Evolutionary conservation across 2,329 filamentous ascomycete genomes (phyloP).

Genomic region (Leptographium lundbergii): DNA sequence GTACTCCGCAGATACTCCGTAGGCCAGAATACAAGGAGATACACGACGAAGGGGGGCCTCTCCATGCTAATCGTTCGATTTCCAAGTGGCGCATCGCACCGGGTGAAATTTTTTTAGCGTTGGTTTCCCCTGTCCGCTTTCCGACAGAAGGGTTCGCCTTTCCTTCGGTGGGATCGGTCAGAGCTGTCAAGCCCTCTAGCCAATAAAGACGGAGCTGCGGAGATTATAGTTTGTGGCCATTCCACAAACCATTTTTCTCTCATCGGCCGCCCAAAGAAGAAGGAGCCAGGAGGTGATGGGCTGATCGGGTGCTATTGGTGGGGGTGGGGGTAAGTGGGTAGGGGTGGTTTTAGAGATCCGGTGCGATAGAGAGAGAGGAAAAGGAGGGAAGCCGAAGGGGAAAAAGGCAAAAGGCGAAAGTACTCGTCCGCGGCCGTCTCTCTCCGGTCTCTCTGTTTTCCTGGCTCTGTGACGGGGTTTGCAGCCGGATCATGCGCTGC

Average conservation of each 20-base stretch:
- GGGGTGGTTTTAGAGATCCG: neutral
- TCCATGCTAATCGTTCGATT: slow-evolving; percentile 4
- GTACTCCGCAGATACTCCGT: too few species aligned
- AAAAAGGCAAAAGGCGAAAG: neutral
- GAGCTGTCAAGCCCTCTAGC: neutral
- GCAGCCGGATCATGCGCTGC: neutral
- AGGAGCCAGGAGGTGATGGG: slow-evolving; percentile 1
- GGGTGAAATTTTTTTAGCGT: neutral
- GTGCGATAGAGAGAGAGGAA: neutral
- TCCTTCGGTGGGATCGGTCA: neutral
- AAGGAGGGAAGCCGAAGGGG: neutral
- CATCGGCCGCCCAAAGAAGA: neutral
- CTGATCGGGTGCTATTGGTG: slow-evolving; percentile 4
- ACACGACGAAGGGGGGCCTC: neutral
- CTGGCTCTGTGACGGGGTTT: neutral
- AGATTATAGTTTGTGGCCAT: slow-evolving; percentile 1
- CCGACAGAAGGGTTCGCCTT: slow-evolving; percentile 1
- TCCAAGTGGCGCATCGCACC: slow-evolving; percentile 2
- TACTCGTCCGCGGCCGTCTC: neutral
- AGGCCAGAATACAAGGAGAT: neutral
- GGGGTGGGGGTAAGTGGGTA: neutral
- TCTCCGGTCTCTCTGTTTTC: neutral
- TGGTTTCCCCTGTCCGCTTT: neutral
- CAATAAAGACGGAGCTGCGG: neutral
- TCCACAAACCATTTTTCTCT: neutral